Evolutionary conservation across 768 basidiomycete species (phyloP).

Genomic region (Neoboletus subvelutipes): DNA sequence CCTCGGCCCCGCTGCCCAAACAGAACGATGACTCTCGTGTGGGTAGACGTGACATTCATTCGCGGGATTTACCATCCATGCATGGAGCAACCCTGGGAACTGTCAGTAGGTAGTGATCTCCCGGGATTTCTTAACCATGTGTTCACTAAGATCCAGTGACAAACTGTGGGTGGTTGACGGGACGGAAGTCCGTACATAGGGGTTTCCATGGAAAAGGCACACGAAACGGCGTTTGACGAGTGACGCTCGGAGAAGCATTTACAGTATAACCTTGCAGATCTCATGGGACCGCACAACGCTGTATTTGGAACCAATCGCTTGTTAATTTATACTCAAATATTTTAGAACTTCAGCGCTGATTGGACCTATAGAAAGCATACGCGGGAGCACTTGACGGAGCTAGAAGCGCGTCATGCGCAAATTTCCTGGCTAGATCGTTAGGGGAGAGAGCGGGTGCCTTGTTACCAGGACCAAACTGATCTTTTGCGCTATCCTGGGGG

Average conservation of each 20-base stretch:
- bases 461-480: slow-evolving; percentile 6
- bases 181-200: slow-evolving; percentile 5
- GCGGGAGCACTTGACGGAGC: neutral
- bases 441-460: slow-evolving; percentile 4
- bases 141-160: neutral
- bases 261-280: slow-evolving; percentile 4
- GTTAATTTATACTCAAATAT: neutral
- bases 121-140: neutral
- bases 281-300: slow-evolving; percentile 1
- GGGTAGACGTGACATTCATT: neutral
- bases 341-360: slow-evolving; percentile 2
- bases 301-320: neutral
- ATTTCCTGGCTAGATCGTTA: slow-evolving; percentile 11
- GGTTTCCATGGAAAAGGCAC: slow-evolving; percentile 11
- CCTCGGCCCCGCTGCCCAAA: neutral
- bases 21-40: neutral
- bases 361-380: slow-evolving; percentile 3
- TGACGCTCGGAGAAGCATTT: neutral
- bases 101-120: neutral
- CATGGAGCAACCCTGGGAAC: slow-evolving; percentile 10
- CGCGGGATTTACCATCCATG: neutral
- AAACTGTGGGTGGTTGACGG: neutral
- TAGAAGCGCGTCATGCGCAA: slow-evolving; percentile 7
- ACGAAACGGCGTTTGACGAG: neutral
- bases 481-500: slow-evolving; percentile 3